Conservation (phyloP, 2,329 filamentous ascomycete genomes). For the Clarireedia paspali region DNA sequence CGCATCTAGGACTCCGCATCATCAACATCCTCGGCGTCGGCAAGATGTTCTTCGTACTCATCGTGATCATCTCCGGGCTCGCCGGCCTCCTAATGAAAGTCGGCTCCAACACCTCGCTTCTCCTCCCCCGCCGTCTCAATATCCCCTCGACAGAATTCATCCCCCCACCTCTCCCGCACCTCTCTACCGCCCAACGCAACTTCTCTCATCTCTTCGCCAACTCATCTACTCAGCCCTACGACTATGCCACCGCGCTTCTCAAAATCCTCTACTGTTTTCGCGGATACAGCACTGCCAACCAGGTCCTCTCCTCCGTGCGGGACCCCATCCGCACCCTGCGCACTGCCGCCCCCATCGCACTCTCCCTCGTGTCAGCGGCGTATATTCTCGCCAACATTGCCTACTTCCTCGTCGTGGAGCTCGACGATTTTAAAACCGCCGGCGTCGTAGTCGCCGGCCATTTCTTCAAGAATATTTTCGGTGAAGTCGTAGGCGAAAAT, state of each 20-base stretch:
- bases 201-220: slow-evolving; percentile 34
- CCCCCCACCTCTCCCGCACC: slow-evolving; percentile 2
- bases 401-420: slow-evolving; percentile 51
- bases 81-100: slow-evolving; percentile 32
- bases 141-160: slow-evolving; percentile 14
- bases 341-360: slow-evolving; percentile 46
- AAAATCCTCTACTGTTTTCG: slow-evolving; percentile 50
- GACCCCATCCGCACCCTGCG: slow-evolving; percentile 51
- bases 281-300: slow-evolving; percentile 48
- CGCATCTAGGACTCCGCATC: slow-evolving; percentile 39
- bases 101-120: slow-evolving; percentile 15
- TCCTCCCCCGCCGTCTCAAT: slow-evolving; percentile 15
- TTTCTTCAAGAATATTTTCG: slow-evolving; percentile 50
- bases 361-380: slow-evolving; percentile 44
- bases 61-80: slow-evolving; percentile 38
- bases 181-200: slow-evolving; percentile 33
- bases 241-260: slow-evolving; percentile 43
- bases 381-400: slow-evolving; percentile 52
- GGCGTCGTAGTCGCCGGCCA: slow-evolving; percentile 47
- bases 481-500: slow-evolving; percentile 33
- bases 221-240: slow-evolving; percentile 34
- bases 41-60: slow-evolving; percentile 41
- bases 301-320: slow-evolving; percentile 48
- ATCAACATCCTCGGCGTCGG: slow-evolving; percentile 41
- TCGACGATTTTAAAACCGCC: slow-evolving; percentile 44